Evolutionary conservation across 169 alveolate genomes (phyloP).

Genomic region (Cryptosporidium tyzzeri): DNA sequence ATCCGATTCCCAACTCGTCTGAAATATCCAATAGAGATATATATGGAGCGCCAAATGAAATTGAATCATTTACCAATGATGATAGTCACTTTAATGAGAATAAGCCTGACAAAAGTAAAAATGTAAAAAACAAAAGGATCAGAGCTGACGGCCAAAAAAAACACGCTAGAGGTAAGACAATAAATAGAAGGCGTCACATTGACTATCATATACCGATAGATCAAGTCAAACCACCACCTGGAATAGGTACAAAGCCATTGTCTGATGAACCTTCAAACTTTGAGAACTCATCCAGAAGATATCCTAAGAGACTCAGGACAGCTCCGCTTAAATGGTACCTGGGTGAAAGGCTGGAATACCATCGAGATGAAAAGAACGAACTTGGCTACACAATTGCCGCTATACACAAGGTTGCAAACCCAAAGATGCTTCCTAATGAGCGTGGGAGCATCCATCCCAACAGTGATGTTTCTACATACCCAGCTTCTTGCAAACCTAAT

Average conservation of each 20-base stretch:
- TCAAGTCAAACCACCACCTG: constrained; percentile 58
- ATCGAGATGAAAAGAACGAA: constrained; percentile 66
- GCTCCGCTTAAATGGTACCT: constrained; percentile 73
- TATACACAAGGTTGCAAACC: constrained; percentile 70
- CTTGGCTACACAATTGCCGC: constrained; percentile 74
- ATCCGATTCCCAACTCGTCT: constrained; percentile 19
- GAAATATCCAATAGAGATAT: not conserved
- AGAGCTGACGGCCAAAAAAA: not conserved
- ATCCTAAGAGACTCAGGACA: constrained; percentile 67
- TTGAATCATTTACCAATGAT: not conserved
- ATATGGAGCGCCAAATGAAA: not conserved
- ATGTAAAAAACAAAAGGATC: not conserved
- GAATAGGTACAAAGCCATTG: not conserved
- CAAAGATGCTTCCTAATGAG: constrained; percentile 72
- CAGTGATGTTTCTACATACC: not conserved
- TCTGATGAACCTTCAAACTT: not conserved
- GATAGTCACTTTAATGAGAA: not conserved
- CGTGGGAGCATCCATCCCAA: constrained; percentile 69
- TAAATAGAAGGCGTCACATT: constrained; percentile 42
- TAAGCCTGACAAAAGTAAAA: not conserved
- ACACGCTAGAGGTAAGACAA: not conserved
- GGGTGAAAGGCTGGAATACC: constrained; percentile 74
- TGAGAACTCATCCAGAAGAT: constrained; percentile 31
- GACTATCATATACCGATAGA: constrained; percentile 71
- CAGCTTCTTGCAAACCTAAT: not conserved